These are phyloP conservation scores for Colletotrichum acutatum DNA, from an alignment of 2,329 filamentous ascomycete genomes.

Conservation along the genomic window DNA sequence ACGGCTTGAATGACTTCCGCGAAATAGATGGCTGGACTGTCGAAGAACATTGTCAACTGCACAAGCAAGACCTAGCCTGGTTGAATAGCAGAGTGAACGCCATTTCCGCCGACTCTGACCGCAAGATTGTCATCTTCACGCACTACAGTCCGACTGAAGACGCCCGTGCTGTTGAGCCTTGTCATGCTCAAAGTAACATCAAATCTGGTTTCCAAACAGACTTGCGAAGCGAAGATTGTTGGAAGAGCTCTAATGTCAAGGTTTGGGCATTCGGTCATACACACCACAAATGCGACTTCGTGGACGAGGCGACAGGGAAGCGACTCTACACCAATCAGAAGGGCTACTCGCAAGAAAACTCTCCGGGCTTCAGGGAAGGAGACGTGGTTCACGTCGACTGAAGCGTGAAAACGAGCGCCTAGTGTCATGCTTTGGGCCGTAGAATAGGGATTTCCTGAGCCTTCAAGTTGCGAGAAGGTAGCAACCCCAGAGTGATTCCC, in stretches of 20 bases:
- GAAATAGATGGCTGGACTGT: constrained; percentile 53
- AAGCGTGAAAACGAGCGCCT: too few species aligned
- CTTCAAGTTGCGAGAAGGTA: too few species aligned
- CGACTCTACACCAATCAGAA: constrained; percentile 49
- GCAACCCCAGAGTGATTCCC: too few species aligned
- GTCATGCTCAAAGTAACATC: constrained; percentile 44
- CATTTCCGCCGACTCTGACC: constrained; percentile 22
- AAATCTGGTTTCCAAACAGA: constrained; percentile 53
- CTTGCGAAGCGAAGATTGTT: constrained; percentile 49
- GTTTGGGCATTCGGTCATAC: constrained; percentile 61
- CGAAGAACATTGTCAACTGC: constrained; percentile 47
- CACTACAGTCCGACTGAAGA: constrained; percentile 55
- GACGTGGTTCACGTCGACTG: not conserved
- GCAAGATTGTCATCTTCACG: constrained; percentile 51
- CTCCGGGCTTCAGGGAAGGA: not conserved
- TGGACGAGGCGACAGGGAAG: not conserved
- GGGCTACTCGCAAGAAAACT: constrained; percentile 43
- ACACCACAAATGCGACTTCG: constrained; percentile 55
- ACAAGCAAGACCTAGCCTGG: constrained; percentile 53
- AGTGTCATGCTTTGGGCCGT: not conserved
- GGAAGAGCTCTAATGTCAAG: constrained; percentile 47
- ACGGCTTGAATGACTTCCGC: constrained; percentile 63
- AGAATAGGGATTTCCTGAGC: not conserved
- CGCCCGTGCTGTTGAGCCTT: constrained; percentile 45
- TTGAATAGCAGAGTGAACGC: constrained; percentile 49